Base-by-base conservation (phyloP, 306 rosid species). In the Calophaca sinica region DNA sequence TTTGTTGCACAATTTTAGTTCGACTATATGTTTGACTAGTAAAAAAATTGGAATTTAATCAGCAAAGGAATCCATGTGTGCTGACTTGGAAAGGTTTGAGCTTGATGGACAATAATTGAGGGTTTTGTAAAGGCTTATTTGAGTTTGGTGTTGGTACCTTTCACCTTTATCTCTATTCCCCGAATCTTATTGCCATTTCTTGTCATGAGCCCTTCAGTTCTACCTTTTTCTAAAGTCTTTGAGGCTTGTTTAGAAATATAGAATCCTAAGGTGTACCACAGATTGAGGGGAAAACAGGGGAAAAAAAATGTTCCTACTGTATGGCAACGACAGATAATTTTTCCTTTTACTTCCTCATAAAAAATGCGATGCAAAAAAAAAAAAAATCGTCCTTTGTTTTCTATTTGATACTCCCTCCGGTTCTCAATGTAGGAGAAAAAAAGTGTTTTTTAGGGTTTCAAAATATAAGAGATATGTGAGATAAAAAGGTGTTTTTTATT, bases 61-160 rank as follows among this genome's bases (percentile, higher is more conserved):
- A 33, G 3, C 9, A 55, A 49, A 58, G 68, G 75, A 14, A 63
- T 57, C 48, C 48, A 12, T 7, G 46, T 33, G 42, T 31, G 11
- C 0, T 65, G 78, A 64, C 66, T 6, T 77, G 62, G 68, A 82
- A 72, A 72, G 73, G 13, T 41, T 59, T 14, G 74, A 81, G 55
- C 45, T 70, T 53, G 81, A 41, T 65, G 57, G 31, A 77, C 66
- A 68, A 74, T 68, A 79, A 62, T 79, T 74, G 81, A 79, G 70
- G 78, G 53, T 15, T 31, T 68, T 73, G 67, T 73, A 77, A 80
- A 74, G 83, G 84, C 15, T 84, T 39, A 31, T 64, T 52, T 78
- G 74, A 57, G 86, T 82, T 82, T 66, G 86, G 86, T 85, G 74
- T 71, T 76, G 75, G 80, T 79, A 82, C 72, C 88, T 75, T 79